phyloP scores from a whole-genome alignment of 2,329 filamentous ascomycete genomes.

The Neobulgaria alba region DNA sequence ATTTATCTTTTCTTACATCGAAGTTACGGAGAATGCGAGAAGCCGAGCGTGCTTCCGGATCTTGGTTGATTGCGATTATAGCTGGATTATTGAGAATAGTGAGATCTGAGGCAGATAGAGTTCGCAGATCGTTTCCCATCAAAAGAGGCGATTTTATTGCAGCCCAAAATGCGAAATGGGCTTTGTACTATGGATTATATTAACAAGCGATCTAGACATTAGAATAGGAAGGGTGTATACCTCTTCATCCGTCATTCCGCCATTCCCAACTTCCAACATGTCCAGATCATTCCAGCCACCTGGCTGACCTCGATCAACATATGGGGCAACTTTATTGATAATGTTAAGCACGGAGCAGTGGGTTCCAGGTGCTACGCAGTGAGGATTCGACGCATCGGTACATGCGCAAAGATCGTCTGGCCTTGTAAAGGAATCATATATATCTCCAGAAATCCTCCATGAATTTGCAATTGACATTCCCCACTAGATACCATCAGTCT shows the following conservation, averaged over 20 bases:
- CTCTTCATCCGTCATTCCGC: conserved; percentile 29
- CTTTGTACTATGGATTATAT: too few relatives aligned
- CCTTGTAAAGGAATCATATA: too few relatives aligned
- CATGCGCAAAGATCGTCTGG: conserved; percentile 18
- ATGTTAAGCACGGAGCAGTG: conserved; percentile 18
- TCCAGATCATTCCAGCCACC: conserved; percentile 22
- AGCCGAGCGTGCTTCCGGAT: conserved; percentile 16
- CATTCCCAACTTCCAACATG: conserved; percentile 29
- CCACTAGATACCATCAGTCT: conserved; percentile 26
- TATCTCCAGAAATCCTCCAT: conserved; percentile 34
- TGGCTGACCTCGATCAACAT: conserved; percentile 14
- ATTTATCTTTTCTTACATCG: conserved; percentile 30
- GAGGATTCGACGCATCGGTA: conserved; percentile 8
- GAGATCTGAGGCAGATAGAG: conserved; percentile 24
- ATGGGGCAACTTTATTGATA: conserved; percentile 15
- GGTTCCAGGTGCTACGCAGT: conserved; percentile 16
- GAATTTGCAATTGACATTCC: conserved; percentile 32
- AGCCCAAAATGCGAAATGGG: conserved; percentile 16
- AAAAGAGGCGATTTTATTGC: conserved; percentile 13
- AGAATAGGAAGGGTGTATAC: too few relatives aligned
- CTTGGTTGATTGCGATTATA: conserved; percentile 32
- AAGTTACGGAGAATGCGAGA: conserved; percentile 28
- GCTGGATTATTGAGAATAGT: conserved; percentile 30
- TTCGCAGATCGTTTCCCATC: conserved; percentile 25
- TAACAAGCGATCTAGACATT: too few relatives aligned